Base-by-base conservation (phyloP, 1,139 yeast species). In the Hansenula anomala region DNA sequence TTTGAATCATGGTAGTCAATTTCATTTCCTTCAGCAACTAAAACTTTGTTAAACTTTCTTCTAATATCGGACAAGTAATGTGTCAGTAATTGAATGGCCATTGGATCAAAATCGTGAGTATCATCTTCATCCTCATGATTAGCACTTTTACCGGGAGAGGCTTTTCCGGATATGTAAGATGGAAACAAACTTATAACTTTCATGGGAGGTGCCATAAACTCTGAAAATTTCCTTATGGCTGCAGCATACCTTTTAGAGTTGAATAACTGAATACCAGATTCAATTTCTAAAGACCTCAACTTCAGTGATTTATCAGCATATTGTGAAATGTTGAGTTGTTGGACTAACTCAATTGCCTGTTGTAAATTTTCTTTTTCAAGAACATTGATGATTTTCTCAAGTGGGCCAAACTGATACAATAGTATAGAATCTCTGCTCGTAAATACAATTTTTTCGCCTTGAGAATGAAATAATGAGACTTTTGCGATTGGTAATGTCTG, bases 201-300 rank as follows among this genome's bases (percentile, higher is more conserved):
- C 22, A 68, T 63, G 0, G 87, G 87, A 1, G 80, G 71, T 1
- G 86, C 83, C 49, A 80, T 64, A 37, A 68, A 75, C 27, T 70
- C 72, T 3, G 71, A 67, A 41, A 80, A 77, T 16, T 70, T 51
- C 17, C 61, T 52, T 49, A 77, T 60, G 0, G 81, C 68, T n/a
- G 56, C 51, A 12, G 56, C 59, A 38, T 60, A 66, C 6, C 63
- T 48, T 12, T 56, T 57, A 3, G 53, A 43, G 2, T 53, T 39
- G 43, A 75, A 63, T 16, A 71, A 47, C 4, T 53, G 48, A 4
- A 58, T 50, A 0, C 74, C 82, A 28, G 63, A 60, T 24, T 59
- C 45, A 24, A 73, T 61, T 44, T 75, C 69, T 28, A 75, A 56
- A n/a, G 67, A 66, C 19, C 80, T 51, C 18, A 76, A 48, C 42